Percentiles rank a stretch among this genome's conserved stretches.
phyloP scores from a whole-genome alignment of 805 yeast species.

The Candida tibetensis region DNA sequence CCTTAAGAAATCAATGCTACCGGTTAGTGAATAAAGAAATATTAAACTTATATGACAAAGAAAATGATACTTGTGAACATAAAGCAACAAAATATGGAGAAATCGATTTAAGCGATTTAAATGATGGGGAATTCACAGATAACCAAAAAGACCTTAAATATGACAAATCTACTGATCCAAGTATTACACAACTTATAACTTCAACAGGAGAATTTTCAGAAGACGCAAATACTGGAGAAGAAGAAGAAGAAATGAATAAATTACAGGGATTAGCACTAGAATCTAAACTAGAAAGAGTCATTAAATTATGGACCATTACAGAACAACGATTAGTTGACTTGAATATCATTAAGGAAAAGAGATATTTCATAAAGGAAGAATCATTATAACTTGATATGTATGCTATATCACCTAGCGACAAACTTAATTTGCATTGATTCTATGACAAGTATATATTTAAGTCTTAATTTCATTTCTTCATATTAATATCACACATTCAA shows the following conservation, averaged over 20 bases:
- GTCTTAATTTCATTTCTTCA: background rate
- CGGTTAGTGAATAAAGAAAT: conserved; percentile 67
- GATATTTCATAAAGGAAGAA: conserved; percentile 19
- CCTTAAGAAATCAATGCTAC: conserved; percentile 64
- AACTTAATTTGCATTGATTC: background rate
- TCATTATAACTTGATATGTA: conserved; percentile 6
- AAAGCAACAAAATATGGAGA: conserved; percentile 20
- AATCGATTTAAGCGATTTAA: conserved; percentile 15
- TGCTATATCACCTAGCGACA: background rate
- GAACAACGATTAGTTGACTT: conserved; percentile 49
- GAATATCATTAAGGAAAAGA: conserved; percentile 24
- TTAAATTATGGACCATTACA: conserved; percentile 64
- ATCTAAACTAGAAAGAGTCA: conserved; percentile 50
- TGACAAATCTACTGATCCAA: conserved; percentile 1
- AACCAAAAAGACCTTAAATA: conserved; percentile 10
- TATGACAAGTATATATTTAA: background rate
- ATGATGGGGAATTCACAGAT: conserved; percentile 2
- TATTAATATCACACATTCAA: conserved; percentile 27
- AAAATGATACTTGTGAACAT: conserved; percentile 11
- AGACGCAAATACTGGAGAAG: conserved; percentile 14
- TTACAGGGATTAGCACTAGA: conserved; percentile 25
- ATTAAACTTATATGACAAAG: conserved; percentile 31
- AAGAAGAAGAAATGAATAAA: conserved; percentile 23
- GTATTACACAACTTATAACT: background rate
- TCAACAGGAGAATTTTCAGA: conserved; percentile 8